Conservation (phyloP, 2,329 filamentous ascomycete species). For the Aspergillus sojae region DNA sequence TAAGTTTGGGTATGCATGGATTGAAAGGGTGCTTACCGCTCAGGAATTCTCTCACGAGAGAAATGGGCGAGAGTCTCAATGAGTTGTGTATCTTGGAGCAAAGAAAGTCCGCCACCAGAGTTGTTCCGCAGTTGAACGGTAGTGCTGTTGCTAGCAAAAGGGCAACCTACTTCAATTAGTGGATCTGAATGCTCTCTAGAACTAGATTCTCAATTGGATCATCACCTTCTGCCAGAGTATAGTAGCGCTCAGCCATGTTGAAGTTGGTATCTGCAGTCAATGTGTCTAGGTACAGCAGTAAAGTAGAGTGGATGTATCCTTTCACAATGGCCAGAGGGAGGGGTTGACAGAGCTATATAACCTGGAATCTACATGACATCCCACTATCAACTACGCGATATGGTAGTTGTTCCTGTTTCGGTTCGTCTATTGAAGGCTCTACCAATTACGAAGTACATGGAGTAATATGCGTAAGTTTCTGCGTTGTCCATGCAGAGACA, state of each 20-base stretch:
- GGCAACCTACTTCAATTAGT: conserved; percentile 19
- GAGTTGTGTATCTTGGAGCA: conserved; percentile 60
- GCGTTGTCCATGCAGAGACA: neutral
- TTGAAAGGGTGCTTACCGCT: conserved; percentile 39
- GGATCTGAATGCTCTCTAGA: neutral
- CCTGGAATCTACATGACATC: neutral
- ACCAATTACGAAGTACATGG: neutral
- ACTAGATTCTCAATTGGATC: neutral
- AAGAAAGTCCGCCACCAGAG: conserved; percentile 40
- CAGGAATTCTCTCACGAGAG: conserved; percentile 62
- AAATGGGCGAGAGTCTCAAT: conserved; percentile 64
- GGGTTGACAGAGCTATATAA: neutral
- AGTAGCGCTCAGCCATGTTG: conserved; percentile 10
- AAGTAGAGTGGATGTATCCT: neutral
- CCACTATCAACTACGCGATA: neutral
- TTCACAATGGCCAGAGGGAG: neutral
- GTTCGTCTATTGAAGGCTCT: neutral
- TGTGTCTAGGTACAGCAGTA: neutral
- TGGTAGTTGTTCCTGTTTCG: neutral
- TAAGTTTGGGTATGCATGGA: neutral
- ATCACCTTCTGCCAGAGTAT: conserved; percentile 19
- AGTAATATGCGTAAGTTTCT: neutral
- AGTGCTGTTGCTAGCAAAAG: conserved; percentile 21
- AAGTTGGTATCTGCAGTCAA: neutral
- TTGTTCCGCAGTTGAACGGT: conserved; percentile 16